phyloP scores from a whole-genome alignment of 192 early-diverging fungal species.

The Kappamyces sp. region DNA sequence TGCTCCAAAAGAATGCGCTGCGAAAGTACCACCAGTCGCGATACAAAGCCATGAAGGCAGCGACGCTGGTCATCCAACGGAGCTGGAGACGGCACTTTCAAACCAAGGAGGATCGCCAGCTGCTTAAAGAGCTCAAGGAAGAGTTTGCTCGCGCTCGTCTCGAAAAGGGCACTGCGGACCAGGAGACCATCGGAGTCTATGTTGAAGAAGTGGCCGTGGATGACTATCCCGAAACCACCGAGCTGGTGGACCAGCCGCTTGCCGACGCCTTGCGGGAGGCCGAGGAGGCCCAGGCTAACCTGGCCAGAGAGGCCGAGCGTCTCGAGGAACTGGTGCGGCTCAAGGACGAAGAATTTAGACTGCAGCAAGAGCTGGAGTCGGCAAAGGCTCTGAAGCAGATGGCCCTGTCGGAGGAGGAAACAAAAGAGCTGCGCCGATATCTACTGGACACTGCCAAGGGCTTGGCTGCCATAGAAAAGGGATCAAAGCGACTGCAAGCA shows the following conservation, averaged over 20 bases:
- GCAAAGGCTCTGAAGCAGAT: conserved; percentile 67
- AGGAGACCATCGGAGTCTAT: conserved; percentile 36
- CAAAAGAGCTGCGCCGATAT: conserved; percentile 93
- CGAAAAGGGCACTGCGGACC: conserved; percentile 50
- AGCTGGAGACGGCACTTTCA: conserved; percentile 54
- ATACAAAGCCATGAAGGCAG: conserved; percentile 34
- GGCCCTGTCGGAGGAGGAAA: conserved; percentile 80
- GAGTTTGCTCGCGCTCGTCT: conserved; percentile 67
- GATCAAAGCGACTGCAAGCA: conserved; percentile 62
- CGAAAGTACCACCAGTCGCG: conserved; percentile 48
- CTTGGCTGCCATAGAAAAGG: conserved; percentile 56
- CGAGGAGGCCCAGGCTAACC: too few species aligned
- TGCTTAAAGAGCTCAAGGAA: conserved; percentile 53
- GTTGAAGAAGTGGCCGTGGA: conserved; percentile 57
- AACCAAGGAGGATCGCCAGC: conserved; percentile 55
- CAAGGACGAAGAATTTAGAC: conserved; percentile 45
- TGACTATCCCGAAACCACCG: conserved; percentile 40
- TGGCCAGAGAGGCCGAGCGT: too few species aligned
- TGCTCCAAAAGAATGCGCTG: conserved; percentile 86
- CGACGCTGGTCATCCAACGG: conserved; percentile 60
- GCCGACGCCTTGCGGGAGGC: conserved; percentile 31
- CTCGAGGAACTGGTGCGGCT: too few species aligned
- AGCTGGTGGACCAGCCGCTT: conserved; percentile 58
- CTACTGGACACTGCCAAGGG: conserved; percentile 88
- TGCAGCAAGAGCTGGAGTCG: conserved; percentile 64